These are phyloP conservation scores for Apiospora aurea DNA, from an alignment of 2,329 filamentous ascomycete species.

Conservation along the genomic window DNA sequence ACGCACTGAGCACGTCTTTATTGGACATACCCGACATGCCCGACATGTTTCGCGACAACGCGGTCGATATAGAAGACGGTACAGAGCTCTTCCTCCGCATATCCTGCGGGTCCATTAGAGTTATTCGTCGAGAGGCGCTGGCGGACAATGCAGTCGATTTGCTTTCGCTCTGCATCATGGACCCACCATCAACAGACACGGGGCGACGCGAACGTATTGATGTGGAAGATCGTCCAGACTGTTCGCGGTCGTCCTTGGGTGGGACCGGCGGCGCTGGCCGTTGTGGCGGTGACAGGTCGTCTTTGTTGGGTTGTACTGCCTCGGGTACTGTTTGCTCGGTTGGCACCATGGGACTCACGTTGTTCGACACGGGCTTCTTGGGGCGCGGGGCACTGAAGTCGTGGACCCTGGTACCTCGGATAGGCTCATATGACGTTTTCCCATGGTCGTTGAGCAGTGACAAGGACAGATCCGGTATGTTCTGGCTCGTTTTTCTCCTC, in stretches of 20 bases:
- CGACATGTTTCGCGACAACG: constrained; percentile 53
- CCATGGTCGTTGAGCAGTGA: constrained; percentile 47
- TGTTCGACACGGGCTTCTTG: constrained; percentile 47
- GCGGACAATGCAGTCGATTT: constrained; percentile 27
- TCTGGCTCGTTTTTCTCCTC: constrained; percentile 62
- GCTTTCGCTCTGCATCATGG: constrained; percentile 34
- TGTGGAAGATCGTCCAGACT: constrained; percentile 39
- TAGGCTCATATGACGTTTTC: constrained; percentile 66
- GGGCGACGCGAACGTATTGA: constrained; percentile 45
- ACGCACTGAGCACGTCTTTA: constrained; percentile 53
- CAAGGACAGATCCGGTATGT: constrained; percentile 51
- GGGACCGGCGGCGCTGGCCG: constrained; percentile 46
- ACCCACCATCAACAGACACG: constrained; percentile 37
- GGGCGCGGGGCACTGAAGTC: constrained; percentile 69
- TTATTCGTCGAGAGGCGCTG: constrained; percentile 27
- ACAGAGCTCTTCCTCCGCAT: constrained; percentile 37
- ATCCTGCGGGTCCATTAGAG: constrained; percentile 12
- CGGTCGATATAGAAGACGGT: constrained; percentile 45
- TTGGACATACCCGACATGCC: constrained; percentile 45
- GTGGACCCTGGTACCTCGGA: constrained; percentile 69
- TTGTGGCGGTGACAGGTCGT: constrained; percentile 18
- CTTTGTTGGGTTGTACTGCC: constrained; percentile 28
- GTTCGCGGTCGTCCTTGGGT: constrained; percentile 45
- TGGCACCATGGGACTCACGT: constrained; percentile 32
- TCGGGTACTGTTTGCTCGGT: constrained; percentile 28